A percentile compares a stretch with the other conserved stretches of the same genome.
Conservation (phyloP, 441 rosid genomes). For the Aquilaria agallochum region DNA sequence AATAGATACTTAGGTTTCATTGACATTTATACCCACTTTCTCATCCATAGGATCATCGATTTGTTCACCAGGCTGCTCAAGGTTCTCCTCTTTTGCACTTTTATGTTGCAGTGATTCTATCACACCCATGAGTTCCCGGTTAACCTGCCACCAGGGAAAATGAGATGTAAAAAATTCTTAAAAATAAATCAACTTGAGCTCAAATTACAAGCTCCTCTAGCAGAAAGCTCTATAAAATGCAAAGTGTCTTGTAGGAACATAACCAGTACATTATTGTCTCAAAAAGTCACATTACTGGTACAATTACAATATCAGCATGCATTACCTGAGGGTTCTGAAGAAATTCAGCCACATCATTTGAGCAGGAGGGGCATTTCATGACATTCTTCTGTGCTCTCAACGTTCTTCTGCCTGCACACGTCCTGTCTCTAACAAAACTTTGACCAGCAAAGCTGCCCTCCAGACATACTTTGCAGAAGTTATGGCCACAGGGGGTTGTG, state of each 20-base stretch:
- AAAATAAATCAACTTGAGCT: background rate
- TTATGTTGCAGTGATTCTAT: conserved; percentile 40
- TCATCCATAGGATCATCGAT: conserved; percentile 4
- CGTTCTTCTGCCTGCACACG: conserved; percentile 43
- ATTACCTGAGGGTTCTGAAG: conserved; percentile 57
- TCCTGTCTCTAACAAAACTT: conserved; percentile 35
- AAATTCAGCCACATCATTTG: conserved; percentile 56
- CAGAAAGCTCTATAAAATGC: background rate
- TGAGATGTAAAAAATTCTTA: too few species aligned
- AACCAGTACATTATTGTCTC: too few species aligned
- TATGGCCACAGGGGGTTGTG: conserved; percentile 53
- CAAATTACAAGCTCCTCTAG: background rate
- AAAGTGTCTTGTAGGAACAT: background rate
- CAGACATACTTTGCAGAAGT: conserved; percentile 42
- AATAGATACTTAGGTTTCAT: background rate
- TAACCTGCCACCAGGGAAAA: conserved; percentile 38
- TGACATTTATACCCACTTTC: conserved; percentile 8
- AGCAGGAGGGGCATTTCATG: conserved; percentile 64
- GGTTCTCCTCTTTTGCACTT: conserved; percentile 18
- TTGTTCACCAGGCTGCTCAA: conserved; percentile 15
- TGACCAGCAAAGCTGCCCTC: conserved; percentile 37
- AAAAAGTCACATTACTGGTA: too few species aligned
- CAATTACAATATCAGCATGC: background rate
- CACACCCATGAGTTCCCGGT: conserved; percentile 51
- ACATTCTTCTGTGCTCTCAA: conserved; percentile 52